phyloP scores from a whole-genome alignment of 495 filamentous ascomycete genomes.

The Talaromyces stipitatus region DNA sequence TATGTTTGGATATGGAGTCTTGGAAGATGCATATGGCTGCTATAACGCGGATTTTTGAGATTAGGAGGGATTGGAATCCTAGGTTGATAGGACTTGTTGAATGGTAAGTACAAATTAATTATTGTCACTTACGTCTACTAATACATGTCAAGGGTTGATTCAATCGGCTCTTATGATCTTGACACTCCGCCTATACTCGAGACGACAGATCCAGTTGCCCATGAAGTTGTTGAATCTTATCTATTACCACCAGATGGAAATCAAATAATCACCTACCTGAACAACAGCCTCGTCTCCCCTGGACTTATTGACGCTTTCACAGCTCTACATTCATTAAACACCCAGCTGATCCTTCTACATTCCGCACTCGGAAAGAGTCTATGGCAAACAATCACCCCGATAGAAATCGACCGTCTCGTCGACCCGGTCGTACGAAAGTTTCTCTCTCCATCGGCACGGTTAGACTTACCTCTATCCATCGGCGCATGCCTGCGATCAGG shows the following conservation, averaged over 20 bases:
- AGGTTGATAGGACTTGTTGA: not conserved
- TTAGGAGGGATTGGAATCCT: not conserved
- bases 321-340: not conserved
- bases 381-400: not conserved
- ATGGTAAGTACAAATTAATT: not conserved
- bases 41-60: not conserved
- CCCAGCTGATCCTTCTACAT: not conserved
- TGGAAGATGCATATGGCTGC: not conserved
- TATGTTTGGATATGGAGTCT: not conserved
- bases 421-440: not conserved
- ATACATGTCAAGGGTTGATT: not conserved
- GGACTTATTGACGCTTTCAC: not conserved
- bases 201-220: not conserved
- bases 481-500: not conserved
- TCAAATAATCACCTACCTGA: not conserved
- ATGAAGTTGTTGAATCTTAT: not conserved
- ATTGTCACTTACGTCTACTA: not conserved
- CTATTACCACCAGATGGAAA: not conserved
- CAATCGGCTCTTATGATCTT: not conserved
- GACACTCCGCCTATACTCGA: not conserved
- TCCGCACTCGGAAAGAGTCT: not conserved
- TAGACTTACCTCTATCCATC: not conserved
- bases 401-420: not conserved
- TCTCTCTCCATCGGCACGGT: not conserved
- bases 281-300: not conserved